Base-by-base conservation (phyloP, 495 filamentous ascomycete species). In the Margaritispora aquatica region DNA sequence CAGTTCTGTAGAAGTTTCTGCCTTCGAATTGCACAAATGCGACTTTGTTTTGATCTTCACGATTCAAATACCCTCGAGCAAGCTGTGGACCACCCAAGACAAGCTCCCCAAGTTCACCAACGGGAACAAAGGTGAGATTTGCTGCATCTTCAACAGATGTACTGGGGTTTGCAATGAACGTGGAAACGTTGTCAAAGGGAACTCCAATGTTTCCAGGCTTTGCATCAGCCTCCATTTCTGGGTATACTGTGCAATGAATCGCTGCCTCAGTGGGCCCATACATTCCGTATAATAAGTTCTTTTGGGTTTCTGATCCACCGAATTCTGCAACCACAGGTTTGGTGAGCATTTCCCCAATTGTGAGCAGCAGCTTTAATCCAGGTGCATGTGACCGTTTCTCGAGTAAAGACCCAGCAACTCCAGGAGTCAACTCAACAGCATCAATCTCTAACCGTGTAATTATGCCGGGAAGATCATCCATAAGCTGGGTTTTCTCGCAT, bases 281-380 rank as follows among this genome's bases (percentile, higher is more conserved):
- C 90, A 93, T 92, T 0, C 82, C 88, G 75, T 87, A 86, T 0
- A 96, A 78, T 26, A 92, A 80, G 58, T 77, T 75, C 36, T 46
- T 19, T 19, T 68, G 63, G 0, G 59, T 65, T 1, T 71, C 66
- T 26, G 66, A 64, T 2, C 76, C 77, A 1, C 86, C 87, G 74
- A 90, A 96, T 67, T 92, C 88, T 38, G 83, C 74, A 8, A 92
- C 74, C 1, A 96, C 81, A 3, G 79, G 77, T 21, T 75, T 74
- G 0, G 88, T 91, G 24, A 96, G 80, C 88, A 92, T 93, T 71
- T 96, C 90, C 3, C 90, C 90, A 62, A 94, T 95, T 0, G 90
- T 94, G 13, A 94, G 71, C 0, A 95, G 75, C 1, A 88, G 68
- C 23, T 74, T 75, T 34, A 96, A 66, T 0, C 71, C 68, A 0